These are phyloP conservation scores for Dryas alaskensis DNA, from an alignment of 306 rosid species.

Conservation along the genomic window DNA sequence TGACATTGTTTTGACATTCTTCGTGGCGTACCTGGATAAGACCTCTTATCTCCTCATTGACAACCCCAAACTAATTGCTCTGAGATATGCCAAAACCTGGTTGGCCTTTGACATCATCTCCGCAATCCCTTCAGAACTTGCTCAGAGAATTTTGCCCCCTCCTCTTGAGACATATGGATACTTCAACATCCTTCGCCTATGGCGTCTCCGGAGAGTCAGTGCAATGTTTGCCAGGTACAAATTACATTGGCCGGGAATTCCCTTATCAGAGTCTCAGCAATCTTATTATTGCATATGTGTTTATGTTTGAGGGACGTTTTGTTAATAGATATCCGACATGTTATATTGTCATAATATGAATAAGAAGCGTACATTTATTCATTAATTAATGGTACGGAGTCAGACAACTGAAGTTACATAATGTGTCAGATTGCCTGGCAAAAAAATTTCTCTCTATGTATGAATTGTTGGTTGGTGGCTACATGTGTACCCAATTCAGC, in stretches of 20 bases:
- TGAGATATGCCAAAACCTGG: slow-evolving; percentile 60
- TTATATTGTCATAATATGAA: no score
- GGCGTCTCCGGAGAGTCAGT: slow-evolving; percentile 81
- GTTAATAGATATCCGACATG: no score
- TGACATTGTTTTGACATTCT: slow-evolving; percentile 69
- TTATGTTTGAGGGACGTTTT: no score
- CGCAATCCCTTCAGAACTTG: slow-evolving; percentile 55
- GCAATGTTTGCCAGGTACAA: slow-evolving; percentile 67
- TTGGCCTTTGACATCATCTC: slow-evolving; percentile 59
- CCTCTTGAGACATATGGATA: slow-evolving; percentile 47
- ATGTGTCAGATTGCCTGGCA: no score
- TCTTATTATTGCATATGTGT: not conserved
- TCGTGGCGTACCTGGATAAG: slow-evolving; percentile 70
- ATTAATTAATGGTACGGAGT: no score
- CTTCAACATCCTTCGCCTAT: slow-evolving; percentile 74
- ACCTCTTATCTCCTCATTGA: slow-evolving; percentile 51
- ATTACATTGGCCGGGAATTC: not conserved
- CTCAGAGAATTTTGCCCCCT: slow-evolving; percentile 29
- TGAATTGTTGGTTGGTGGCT: no score
- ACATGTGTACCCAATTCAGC: no score
- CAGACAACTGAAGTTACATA: no score
- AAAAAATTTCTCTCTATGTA: no score
- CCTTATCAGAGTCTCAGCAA: not conserved
- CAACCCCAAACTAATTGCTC: slow-evolving; percentile 42
- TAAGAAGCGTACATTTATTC: no score